These are phyloP conservation scores for Lasiosphaeria miniovina DNA, from an alignment of 495 filamentous ascomycete species.

Conservation along the genomic window DNA sequence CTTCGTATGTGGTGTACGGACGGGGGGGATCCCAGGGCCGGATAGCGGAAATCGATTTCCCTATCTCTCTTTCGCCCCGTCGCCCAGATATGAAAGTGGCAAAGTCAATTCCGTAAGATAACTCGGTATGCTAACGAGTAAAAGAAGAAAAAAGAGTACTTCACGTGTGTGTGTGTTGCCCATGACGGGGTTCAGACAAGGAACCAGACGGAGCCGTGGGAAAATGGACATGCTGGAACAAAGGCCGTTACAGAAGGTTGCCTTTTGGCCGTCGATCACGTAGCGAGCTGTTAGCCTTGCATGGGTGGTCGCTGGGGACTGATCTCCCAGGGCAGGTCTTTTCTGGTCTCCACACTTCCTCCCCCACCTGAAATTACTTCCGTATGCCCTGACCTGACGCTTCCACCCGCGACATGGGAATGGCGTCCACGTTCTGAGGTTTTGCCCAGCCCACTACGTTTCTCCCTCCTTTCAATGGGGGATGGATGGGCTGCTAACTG, in stretches of 20 bases:
- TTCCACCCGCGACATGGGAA: too few species aligned
- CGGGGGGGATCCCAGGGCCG: conserved; percentile 2
- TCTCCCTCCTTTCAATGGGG: too few species aligned
- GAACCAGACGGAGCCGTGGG: conserved; percentile 23
- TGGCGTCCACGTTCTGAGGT: too few species aligned
- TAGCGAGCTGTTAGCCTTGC: conserved; percentile 14
- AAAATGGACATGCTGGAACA: conserved; percentile 30
- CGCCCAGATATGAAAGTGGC: not conserved
- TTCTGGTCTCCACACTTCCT: not conserved
- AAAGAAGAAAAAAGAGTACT: conserved; percentile 10
- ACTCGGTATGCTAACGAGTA: not conserved
- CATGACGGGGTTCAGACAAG: conserved; percentile 29
- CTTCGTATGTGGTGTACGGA: not conserved
- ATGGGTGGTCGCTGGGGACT: not conserved
- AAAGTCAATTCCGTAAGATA: not conserved
- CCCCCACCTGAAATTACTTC: not conserved
- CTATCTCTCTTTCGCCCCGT: not conserved
- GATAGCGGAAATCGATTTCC: conserved; percentile 20
- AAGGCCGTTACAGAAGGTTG: conserved; percentile 27
- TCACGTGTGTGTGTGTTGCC: conserved; percentile 19
- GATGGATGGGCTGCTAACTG: too few species aligned
- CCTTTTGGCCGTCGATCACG: conserved; percentile 27
- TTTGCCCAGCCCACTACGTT: too few species aligned
- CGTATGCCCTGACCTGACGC: too few species aligned
- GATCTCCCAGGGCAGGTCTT: too few species aligned